phyloP scores from a whole-genome alignment of 2,329 filamentous ascomycete genomes.

The Neophaeococcomyces aloes region DNA sequence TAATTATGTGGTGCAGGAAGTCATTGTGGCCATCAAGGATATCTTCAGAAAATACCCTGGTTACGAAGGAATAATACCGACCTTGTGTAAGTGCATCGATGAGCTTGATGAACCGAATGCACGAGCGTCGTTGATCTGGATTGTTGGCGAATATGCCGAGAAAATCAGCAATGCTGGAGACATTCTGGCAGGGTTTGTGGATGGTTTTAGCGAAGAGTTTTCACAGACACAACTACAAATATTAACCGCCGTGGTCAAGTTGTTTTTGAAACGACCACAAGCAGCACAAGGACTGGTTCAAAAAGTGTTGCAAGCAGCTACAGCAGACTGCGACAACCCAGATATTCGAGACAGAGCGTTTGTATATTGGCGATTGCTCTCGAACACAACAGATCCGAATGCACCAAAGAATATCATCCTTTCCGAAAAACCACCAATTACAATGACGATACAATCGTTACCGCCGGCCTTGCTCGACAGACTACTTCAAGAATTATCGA shows the following conservation, averaged over 20 bases:
- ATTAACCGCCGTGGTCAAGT: constrained; percentile 88
- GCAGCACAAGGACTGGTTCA: constrained; percentile 85
- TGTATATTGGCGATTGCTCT: constrained; percentile 94
- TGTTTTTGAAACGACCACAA: constrained; percentile 93
- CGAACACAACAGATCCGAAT: constrained; percentile 66
- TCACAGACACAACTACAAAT: constrained; percentile 99
- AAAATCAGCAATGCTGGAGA: constrained; percentile 99
- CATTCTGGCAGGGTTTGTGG: constrained; percentile 82
- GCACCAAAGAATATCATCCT: constrained; percentile 89
- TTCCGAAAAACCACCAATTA: constrained; percentile 87
- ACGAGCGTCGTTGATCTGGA: constrained; percentile 89
- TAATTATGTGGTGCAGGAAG: constrained; percentile 98
- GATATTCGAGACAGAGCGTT: constrained; percentile 96
- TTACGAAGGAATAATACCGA: constrained; percentile 95
- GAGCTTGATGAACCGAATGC: constrained; percentile 92
- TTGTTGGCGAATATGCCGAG: constrained; percentile 96
- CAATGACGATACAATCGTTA: constrained; percentile 83
- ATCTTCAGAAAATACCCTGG: constrained; percentile 96
- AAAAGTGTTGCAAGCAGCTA: constrained; percentile 85
- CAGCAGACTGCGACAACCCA: constrained; percentile 90
- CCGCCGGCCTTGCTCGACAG: constrained; percentile 75
- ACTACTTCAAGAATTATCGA: constrained; percentile 84
- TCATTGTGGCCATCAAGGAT: constrained; percentile 97
- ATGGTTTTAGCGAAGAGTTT: constrained; percentile 91
- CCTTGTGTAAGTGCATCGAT: constrained; percentile 90